Conservation (phyloP, 495 filamentous ascomycete species). For the Aspergillus baeticus region DNA sequence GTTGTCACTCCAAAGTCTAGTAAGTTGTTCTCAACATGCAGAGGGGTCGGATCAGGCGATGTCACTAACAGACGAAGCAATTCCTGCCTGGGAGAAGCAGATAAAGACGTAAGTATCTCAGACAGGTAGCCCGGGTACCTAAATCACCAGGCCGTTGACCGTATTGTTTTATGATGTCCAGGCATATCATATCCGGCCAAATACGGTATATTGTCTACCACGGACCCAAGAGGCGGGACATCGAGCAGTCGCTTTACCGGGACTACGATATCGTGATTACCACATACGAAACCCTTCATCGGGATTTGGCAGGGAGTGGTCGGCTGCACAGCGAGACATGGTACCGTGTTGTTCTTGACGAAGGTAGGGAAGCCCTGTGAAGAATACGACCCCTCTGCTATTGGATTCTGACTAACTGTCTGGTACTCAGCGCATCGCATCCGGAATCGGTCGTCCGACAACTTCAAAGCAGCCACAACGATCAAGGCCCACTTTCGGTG, state of each 20-base stretch:
- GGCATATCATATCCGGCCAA: background rate
- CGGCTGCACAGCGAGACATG: background rate
- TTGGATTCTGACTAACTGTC: background rate
- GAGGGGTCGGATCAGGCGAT: background rate
- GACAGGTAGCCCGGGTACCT: too few relatives aligned
- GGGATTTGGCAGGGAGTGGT: background rate
- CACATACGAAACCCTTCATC: background rate
- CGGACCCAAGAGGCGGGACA: background rate
- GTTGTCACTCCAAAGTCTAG: background rate
- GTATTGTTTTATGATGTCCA: background rate
- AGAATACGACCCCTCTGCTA: too few relatives aligned
- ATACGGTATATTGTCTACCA: background rate
- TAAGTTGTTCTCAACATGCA: background rate
- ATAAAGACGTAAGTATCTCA: background rate
- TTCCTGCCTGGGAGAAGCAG: background rate
- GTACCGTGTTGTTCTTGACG: background rate
- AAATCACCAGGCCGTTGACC: too few relatives aligned
- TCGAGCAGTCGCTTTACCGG: background rate
- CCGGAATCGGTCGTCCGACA: background rate
- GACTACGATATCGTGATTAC: slow-evolving; percentile 2
- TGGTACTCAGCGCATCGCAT: background rate
- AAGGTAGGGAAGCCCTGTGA: background rate
- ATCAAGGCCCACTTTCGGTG: background rate
- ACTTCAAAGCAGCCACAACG: background rate
- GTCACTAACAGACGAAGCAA: background rate